phyloP scores from a whole-genome alignment of 345 rosid species.

The Sapria himalayana region DNA sequence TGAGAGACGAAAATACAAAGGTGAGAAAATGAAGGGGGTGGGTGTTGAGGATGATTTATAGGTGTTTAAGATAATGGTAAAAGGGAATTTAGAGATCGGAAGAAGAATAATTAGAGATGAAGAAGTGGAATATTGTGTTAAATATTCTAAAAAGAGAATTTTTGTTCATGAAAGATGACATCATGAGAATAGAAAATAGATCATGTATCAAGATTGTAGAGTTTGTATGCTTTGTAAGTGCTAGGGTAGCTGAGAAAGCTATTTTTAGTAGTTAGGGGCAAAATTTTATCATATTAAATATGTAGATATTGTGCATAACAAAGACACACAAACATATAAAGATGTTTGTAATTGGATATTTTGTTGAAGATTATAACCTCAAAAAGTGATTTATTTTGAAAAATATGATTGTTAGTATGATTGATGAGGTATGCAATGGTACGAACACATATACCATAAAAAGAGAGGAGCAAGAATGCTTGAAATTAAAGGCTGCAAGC shows the following conservation, averaged over 20 bases:
- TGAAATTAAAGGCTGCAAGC: background rate
- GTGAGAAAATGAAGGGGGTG: too few relatives aligned
- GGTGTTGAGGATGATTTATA: too few relatives aligned
- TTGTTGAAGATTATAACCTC: background rate
- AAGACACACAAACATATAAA: background rate
- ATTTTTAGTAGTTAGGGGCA: too few relatives aligned
- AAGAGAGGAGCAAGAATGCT: background rate
- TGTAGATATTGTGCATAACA: background rate
- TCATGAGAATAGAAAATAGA: too few relatives aligned
- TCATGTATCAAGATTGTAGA: too few relatives aligned
- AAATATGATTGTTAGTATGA: background rate
- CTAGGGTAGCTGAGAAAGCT: background rate
- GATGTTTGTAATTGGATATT: background rate
- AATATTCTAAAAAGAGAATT: too few relatives aligned
- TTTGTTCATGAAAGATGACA: too few relatives aligned
- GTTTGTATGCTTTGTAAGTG: background rate
- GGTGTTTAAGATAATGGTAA: too few relatives aligned
- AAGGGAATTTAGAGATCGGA: too few relatives aligned
- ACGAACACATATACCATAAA: background rate
- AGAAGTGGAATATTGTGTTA: too few relatives aligned
- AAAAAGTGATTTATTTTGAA: background rate
- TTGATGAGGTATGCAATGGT: constrained; percentile 1
- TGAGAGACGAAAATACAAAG: too few relatives aligned
- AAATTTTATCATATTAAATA: background rate
- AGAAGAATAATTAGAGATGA: too few relatives aligned